phyloP scores from a whole-genome alignment of 805 yeast species.

The Ogataea nakhonphanomensis region DNA sequence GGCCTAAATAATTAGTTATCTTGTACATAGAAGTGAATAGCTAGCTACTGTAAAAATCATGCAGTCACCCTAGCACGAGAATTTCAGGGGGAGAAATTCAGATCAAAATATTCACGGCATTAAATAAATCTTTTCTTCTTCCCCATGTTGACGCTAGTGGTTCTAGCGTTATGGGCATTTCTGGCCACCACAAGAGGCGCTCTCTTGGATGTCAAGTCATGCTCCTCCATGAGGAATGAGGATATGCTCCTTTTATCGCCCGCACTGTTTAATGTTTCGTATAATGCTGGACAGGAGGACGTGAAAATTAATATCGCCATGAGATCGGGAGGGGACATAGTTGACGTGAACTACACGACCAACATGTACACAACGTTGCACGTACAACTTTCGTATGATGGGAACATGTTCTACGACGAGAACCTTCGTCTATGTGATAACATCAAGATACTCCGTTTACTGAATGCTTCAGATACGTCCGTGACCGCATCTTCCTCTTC shows the following conservation, averaged over 20 bases:
- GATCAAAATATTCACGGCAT: not conserved
- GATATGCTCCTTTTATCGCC: constrained; percentile 8
- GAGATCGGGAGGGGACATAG: constrained; percentile 27
- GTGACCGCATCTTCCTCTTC: not conserved
- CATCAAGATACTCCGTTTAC: constrained; percentile 7
- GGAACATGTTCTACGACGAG: constrained; percentile 38
- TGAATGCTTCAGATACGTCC: not conserved
- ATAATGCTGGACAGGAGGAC: constrained; percentile 8
- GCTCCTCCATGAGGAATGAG: not conserved
- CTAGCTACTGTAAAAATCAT: not conserved
- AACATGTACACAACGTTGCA: constrained; percentile 49
- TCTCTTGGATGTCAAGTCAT: constrained; percentile 14
- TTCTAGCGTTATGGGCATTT: not conserved
- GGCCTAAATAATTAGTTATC: constrained; percentile 28
- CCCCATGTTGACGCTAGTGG: not conserved
- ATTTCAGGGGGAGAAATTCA: not conserved
- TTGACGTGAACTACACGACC: constrained; percentile 43
- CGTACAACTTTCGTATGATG: constrained; percentile 42
- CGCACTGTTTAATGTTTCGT: constrained; percentile 22
- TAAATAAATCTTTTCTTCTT: not conserved
- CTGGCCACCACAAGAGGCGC: constrained; percentile 6
- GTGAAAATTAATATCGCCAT: constrained; percentile 18
- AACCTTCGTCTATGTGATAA: constrained; percentile 42
- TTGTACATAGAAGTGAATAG: not conserved
- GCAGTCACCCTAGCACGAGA: not conserved